phyloP scores from a whole-genome alignment of 2,329 filamentous ascomycete species.

The Paecilomyces sp. region DNA sequence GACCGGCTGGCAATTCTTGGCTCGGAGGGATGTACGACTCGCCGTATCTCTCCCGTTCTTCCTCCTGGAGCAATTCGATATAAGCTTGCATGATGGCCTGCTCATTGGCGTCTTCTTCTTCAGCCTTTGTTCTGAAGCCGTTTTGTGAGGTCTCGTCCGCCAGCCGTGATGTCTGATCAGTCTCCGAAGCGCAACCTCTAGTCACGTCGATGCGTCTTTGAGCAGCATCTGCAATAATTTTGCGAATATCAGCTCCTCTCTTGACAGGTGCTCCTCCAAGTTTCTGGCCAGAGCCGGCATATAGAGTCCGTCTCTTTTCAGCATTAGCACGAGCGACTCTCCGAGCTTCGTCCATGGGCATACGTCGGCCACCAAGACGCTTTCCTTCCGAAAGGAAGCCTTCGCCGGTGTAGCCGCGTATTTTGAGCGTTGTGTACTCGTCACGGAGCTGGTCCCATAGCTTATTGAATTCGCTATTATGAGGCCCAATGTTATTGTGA shows the following conservation, averaged over 20 bases:
- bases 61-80: slow-evolving; percentile 80
- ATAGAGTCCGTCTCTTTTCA: slow-evolving; percentile 57
- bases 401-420: slow-evolving; percentile 85
- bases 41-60: slow-evolving; percentile 57
- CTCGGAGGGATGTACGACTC: slow-evolving; percentile 47
- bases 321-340: slow-evolving; percentile 67
- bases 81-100: slow-evolving; percentile 77
- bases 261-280: slow-evolving; percentile 58
- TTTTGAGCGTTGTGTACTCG: slow-evolving; percentile 67
- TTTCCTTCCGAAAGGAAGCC: slow-evolving; percentile 73
- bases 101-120: slow-evolving; percentile 85
- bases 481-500: slow-evolving; percentile 79
- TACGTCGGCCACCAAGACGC: slow-evolving; percentile 58
- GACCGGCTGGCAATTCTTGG: slow-evolving; percentile 46
- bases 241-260: slow-evolving; percentile 62
- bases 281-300: slow-evolving; percentile 59
- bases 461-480: slow-evolving; percentile 74
- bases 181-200: slow-evolving; percentile 68
- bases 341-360: slow-evolving; percentile 67
- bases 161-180: slow-evolving; percentile 59
- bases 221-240: slow-evolving; percentile 64
- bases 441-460: slow-evolving; percentile 86
- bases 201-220: slow-evolving; percentile 61
- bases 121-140: slow-evolving; percentile 75
- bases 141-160: slow-evolving; percentile 60